Evolutionary conservation across 2,329 filamentous ascomycete genomes (phyloP).

Genomic region (Penicillium sp.): DNA sequence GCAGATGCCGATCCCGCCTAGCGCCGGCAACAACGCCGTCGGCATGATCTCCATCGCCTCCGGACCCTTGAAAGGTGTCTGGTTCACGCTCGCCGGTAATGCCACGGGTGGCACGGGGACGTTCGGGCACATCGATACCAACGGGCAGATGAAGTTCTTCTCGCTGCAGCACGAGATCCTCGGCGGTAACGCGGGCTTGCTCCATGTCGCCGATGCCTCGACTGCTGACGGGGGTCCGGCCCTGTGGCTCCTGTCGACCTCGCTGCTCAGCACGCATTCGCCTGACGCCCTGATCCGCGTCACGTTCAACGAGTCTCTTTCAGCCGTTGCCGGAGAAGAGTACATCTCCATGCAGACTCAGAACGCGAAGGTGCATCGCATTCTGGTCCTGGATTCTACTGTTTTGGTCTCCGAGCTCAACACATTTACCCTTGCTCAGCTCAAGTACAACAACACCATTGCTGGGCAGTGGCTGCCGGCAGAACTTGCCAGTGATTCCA

Average conservation of each 20-base stretch:
- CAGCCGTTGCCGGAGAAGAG: constrained; percentile 1
- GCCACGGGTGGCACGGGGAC: constrained; percentile 8
- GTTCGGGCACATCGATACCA: constrained; percentile 4
- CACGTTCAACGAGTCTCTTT: constrained; percentile 1
- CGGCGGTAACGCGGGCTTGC: background rate
- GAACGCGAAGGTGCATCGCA: constrained; percentile 9
- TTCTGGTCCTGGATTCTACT: background rate
- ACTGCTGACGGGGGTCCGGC: background rate
- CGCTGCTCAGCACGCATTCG: constrained; percentile 11
- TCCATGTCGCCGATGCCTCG: background rate
- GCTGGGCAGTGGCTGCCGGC: constrained; percentile 13
- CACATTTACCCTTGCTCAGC: constrained; percentile 14
- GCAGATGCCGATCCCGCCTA: constrained; percentile 6
- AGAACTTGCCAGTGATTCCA: background rate
- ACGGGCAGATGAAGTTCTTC: constrained; percentile 2
- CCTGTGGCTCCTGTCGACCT: constrained; percentile 13
- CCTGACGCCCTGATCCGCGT: constrained; percentile 12
- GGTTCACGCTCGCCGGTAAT: constrained; percentile 10
- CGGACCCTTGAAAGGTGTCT: constrained; percentile 4
- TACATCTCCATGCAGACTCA: constrained; percentile 12
- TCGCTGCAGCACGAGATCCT: background rate
- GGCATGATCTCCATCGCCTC: constrained; percentile 4
- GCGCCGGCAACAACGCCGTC: constrained; percentile 9
- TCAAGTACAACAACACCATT: constrained; percentile 3
- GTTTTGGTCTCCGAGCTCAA: constrained; percentile 7